Evolutionary conservation across 225 moss, liverwort and hornwort species (phyloP).

Genomic region (Thuidium tamariscinum): DNA sequence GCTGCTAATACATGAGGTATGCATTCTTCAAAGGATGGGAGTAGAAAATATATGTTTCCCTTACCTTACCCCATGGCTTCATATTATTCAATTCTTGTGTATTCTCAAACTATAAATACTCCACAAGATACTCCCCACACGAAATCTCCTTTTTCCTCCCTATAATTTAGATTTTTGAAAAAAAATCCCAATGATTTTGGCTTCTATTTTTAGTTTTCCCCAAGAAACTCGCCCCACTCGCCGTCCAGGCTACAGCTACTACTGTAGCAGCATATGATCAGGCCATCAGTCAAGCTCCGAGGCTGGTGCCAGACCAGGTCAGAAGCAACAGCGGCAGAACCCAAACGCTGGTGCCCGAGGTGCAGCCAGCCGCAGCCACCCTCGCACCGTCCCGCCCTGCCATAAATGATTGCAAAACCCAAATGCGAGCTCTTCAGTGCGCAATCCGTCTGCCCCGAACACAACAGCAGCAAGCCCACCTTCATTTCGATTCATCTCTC

Average conservation of each 20-base stretch:
- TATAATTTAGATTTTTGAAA: neutral
- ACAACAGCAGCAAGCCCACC: neutral
- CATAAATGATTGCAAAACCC: neutral
- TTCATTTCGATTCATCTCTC: neutral
- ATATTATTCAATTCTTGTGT: neutral
- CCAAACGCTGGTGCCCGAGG: neutral
- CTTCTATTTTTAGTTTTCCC: neutral
- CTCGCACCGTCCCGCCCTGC: neutral
- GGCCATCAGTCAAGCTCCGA: neutral
- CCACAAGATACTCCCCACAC: neutral
- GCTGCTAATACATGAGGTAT: accelerated
- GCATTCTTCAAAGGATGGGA: accelerated
- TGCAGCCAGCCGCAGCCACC: neutral
- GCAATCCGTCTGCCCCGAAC: neutral
- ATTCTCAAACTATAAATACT: neutral
- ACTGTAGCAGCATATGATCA: neutral
- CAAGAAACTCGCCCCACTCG: neutral
- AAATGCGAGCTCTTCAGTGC: neutral
- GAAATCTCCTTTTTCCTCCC: neutral
- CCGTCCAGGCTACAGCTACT: neutral
- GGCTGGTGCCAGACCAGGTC: neutral
- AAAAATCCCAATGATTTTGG: neutral
- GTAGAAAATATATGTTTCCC: accelerated
- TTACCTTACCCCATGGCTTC: neutral
- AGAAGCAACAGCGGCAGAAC: neutral